Evolutionary conservation across 2,329 filamentous ascomycete species (phyloP).

Genomic region (Exophiala xenobiotica): DNA sequence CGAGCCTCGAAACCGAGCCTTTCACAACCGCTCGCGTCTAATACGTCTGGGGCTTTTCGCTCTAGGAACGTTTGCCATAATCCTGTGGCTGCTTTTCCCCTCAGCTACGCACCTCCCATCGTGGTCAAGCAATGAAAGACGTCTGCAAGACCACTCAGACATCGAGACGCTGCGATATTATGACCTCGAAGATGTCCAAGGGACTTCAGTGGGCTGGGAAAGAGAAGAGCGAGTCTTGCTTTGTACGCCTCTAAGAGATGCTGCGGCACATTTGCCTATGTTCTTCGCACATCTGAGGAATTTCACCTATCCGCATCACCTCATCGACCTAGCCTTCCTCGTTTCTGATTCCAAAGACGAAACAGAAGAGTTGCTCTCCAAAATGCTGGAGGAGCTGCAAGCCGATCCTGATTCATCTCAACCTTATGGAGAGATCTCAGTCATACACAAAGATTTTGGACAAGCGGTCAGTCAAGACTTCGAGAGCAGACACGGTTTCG

Average conservation of each 20-base stretch:
- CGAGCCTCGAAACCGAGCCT: slow-evolving; percentile 24
- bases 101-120: slow-evolving; percentile 59
- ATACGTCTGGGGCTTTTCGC: slow-evolving; percentile 50
- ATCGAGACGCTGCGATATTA: slow-evolving; percentile 97
- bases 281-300: slow-evolving; percentile 98
- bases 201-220: slow-evolving; percentile 91
- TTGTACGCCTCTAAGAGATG: slow-evolving; percentile 91
- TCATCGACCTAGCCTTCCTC: slow-evolving; percentile 94
- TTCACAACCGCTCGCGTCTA: slow-evolving; percentile 22
- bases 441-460: slow-evolving; percentile 98
- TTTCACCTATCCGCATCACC: slow-evolving; percentile 93
- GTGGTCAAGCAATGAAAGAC: slow-evolving; percentile 5
- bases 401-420: slow-evolving; percentile 74
- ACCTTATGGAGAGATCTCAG: slow-evolving; percentile 91
- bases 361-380: slow-evolving; percentile 72
- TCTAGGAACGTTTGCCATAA: slow-evolving; percentile 54
- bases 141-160: slow-evolving; percentile 59
- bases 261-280: slow-evolving; percentile 88
- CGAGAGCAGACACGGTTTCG: slow-evolving; percentile 95
- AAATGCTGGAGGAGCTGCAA: slow-evolving; percentile 77
- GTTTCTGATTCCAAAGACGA: slow-evolving; percentile 96
- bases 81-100: slow-evolving; percentile 72
- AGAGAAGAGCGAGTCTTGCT: slow-evolving; percentile 91
- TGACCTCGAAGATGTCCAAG: slow-evolving; percentile 86
- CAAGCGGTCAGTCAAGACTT: slow-evolving; percentile 98